Percentiles rank a stretch among this genome's conserved stretches.
Evolutionary conservation across 257 asterid species (phyloP).

Genomic region (Petrea volubilis): DNA sequence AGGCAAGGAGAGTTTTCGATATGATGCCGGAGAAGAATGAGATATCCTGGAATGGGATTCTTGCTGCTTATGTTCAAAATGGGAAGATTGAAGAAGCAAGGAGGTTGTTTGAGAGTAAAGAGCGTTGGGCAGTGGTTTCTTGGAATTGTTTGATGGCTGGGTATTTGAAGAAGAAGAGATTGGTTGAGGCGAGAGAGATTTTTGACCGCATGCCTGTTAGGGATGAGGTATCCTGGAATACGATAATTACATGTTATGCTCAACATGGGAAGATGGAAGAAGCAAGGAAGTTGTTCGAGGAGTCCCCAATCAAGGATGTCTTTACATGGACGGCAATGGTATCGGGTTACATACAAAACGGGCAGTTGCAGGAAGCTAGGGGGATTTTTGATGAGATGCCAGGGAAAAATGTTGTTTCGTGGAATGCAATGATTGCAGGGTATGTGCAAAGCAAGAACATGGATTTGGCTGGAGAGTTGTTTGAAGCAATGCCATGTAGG

Average conservation of each 20-base stretch:
- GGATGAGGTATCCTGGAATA: slow-evolving; percentile 89
- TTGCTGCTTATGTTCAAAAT: slow-evolving; percentile 78
- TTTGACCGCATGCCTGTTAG: slow-evolving; percentile 73
- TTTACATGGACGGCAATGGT: slow-evolving; percentile 92
- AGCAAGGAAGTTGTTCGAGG: slow-evolving; percentile 69
- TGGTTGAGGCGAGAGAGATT: slow-evolving; percentile 65
- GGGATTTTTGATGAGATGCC: slow-evolving; percentile 75
- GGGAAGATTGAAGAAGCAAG: slow-evolving; percentile 85
- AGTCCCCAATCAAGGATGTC: slow-evolving; percentile 69
- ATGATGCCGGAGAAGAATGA: slow-evolving; percentile 80
- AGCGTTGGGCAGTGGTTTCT: slow-evolving; percentile 73
- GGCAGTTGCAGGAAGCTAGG: slow-evolving; percentile 73
- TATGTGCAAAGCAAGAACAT: slow-evolving; percentile 73
- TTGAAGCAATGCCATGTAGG: slow-evolving; percentile 75
- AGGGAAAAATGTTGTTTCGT: slow-evolving; percentile 75
- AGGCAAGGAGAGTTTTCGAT: slow-evolving; percentile 69
- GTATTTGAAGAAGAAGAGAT: slow-evolving; percentile 73
- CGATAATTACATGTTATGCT: slow-evolving; percentile 79
- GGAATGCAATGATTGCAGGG: slow-evolving; percentile 95
- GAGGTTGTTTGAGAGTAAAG: slow-evolving; percentile 71
- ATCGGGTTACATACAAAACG: slow-evolving; percentile 84
- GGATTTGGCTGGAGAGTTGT: slow-evolving; percentile 72
- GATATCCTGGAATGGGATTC: slow-evolving; percentile 94
- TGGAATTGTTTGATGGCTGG: slow-evolving; percentile 99
- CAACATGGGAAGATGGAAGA: slow-evolving; percentile 67